phyloP scores from a whole-genome alignment of 345 rosid genomes.

The Bretschneidera sinensis region DNA sequence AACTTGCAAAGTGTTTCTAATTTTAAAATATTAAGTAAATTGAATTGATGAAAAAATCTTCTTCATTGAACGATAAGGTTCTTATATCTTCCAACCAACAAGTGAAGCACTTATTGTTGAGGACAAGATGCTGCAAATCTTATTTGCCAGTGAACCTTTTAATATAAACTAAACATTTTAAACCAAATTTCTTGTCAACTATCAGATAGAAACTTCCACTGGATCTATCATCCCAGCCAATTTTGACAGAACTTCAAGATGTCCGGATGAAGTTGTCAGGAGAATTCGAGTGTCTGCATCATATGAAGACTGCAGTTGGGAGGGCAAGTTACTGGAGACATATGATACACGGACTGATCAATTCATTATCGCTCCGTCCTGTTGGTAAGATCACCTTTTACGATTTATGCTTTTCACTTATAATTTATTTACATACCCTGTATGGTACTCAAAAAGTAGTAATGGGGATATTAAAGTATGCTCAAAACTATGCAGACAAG shows the following conservation, averaged over 20 bases:
- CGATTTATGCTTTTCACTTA: not conserved
- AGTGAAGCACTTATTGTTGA: not conserved
- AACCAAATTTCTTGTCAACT: constrained; percentile 7
- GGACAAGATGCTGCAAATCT: not conserved
- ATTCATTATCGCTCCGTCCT: constrained; percentile 67
- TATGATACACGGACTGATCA: constrained; percentile 66
- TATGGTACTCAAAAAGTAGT: not conserved
- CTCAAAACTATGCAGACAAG: not conserved
- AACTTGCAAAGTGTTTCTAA: not conserved
- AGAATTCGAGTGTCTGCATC: constrained; percentile 63
- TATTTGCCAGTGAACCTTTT: not conserved
- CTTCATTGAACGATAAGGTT: not conserved
- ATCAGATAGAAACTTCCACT: constrained; percentile 62
- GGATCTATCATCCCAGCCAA: constrained; percentile 63
- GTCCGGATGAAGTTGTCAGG: constrained; percentile 82
- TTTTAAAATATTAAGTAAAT: too few species aligned
- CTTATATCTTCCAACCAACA: not conserved
- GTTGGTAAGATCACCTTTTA: constrained; percentile 44
- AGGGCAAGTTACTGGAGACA: constrained; percentile 71
- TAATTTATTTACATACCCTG: too few species aligned
- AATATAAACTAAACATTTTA: not conserved
- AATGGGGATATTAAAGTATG: not conserved
- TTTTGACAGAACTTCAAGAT: constrained; percentile 60
- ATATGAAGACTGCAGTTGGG: constrained; percentile 53
- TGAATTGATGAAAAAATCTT: not conserved